phyloP scores from a whole-genome alignment of 352 stramenopile species.

The Halophytophthora polymorphica region DNA sequence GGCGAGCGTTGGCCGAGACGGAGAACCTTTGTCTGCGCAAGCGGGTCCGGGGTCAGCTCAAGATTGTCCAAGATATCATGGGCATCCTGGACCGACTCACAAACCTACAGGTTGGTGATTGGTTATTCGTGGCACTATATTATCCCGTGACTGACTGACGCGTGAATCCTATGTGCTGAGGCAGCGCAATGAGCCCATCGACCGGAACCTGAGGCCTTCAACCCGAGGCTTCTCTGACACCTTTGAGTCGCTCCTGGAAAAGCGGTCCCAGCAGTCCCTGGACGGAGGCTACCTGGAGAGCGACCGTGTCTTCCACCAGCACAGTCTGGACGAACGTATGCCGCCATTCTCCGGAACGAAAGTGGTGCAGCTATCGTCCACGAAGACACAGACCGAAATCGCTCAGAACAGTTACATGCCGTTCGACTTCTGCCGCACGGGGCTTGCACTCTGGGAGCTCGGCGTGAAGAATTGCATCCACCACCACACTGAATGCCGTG shows the following conservation, averaged over 20 bases:
- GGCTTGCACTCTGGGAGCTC: not conserved
- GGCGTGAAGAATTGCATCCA: not conserved
- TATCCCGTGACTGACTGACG: not conserved
- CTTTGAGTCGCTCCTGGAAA: not conserved
- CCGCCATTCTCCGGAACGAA: not conserved
- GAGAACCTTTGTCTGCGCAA: constrained; percentile 3
- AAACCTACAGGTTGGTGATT: not conserved
- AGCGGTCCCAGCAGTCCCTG: not conserved
- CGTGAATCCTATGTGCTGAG: not conserved
- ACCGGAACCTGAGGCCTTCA: not conserved
- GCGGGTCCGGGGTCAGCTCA: not conserved
- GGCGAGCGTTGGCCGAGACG: not conserved
- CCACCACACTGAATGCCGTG: not conserved
- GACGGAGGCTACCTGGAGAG: not conserved
- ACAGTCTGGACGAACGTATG: not conserved
- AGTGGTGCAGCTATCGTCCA: constrained; percentile 1
- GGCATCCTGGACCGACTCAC: not conserved
- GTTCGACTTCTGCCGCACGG: not conserved
- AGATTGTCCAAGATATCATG: not conserved
- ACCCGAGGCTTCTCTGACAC: not conserved
- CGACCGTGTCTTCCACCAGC: constrained; percentile 4
- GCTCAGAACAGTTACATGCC: not conserved
- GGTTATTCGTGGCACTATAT: not conserved
- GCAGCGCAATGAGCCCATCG: not conserved
- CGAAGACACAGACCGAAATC: not conserved